Evolutionary conservation across 495 filamentous ascomycete genomes (phyloP).

Genomic region (Haplographium delicatum): DNA sequence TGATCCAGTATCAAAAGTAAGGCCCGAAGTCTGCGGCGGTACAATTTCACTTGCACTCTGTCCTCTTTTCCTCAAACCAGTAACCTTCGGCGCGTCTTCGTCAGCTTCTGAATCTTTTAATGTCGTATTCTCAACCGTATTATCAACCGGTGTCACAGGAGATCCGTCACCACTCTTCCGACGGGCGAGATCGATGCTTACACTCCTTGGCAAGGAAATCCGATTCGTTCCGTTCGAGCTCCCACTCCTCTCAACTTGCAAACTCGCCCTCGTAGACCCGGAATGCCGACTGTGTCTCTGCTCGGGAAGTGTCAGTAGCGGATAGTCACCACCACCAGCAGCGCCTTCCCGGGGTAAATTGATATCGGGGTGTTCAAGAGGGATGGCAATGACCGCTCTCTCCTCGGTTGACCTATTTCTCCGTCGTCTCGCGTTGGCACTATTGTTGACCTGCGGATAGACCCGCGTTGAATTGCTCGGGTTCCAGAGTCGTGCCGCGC

Average conservation of each 20-base stretch:
- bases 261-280: slow-evolving; percentile 49
- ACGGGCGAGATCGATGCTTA: slow-evolving; percentile 28
- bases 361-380: slow-evolving; percentile 32
- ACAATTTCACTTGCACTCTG: slow-evolving; percentile 23
- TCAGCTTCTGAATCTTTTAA: slow-evolving; percentile 7
- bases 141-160: slow-evolving; percentile 2
- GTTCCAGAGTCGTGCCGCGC: slow-evolving; percentile 50
- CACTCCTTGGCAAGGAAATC: slow-evolving; percentile 60
- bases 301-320: slow-evolving; percentile 65
- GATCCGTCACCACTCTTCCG: slow-evolving; percentile 33
- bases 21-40: slow-evolving; percentile 22
- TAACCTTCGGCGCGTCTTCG: slow-evolving; percentile 19
- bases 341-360: slow-evolving; percentile 29
- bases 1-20: slow-evolving; percentile 37
- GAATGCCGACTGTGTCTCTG: slow-evolving; percentile 53
- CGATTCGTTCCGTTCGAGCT: slow-evolving; percentile 52
- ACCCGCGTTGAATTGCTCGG: slow-evolving; percentile 57
- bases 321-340: slow-evolving; percentile 54
- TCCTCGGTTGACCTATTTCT: slow-evolving; percentile 38
- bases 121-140: slow-evolving; percentile 9
- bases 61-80: slow-evolving; percentile 1
- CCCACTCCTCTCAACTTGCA: slow-evolving; percentile 61
- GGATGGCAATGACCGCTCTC: slow-evolving; percentile 41
- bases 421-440: slow-evolving; percentile 4
- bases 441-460: slow-evolving; percentile 20